Evolutionary conservation across 1,284 basidiomycete genomes (phyloP), one percentile per base, ranked within the genome.

Genomic region (Fomitopsis palustris): DNA sequence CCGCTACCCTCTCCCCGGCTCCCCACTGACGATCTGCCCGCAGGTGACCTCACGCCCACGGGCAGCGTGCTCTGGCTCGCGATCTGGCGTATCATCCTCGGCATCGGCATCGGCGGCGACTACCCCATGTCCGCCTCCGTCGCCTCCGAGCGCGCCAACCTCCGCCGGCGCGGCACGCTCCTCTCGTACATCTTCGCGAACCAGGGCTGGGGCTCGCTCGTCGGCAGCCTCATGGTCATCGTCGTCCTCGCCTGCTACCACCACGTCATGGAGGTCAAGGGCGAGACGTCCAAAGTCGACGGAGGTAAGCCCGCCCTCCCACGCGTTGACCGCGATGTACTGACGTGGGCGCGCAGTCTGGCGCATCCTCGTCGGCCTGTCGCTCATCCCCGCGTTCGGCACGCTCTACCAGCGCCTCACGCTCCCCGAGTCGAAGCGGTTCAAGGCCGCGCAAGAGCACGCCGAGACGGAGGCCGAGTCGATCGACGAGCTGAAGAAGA

Each of bases 71-170:
- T 88, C 62, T 90, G 86, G 69, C 75, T 90, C 10, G 78, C 77
- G 25, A 70, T 84, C 10, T 92, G 83, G 72, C 85, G 90, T 31
- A 88, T 90, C 57, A 69, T 92, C 19, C 83, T 91, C 51, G 89
- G 88, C 0, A 75, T 91, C 19, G 89, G 88, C 35, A 88, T 93
- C 5, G 92, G 92, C 27, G 92, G 90, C 27, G 92, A 94, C 73
- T 93, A 93, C 70, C 91, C 91, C 14, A 88, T 92, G 86, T 85
- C 81, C 7, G 87, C 87, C 2, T 82, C 82, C n/a, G 75, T 89
- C 58, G 82, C 85, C 3, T 81, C 80, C n/a, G 91, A 93, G 67
- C 82, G 88, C 21, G 78, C 90, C 1, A 83, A 83, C 62, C 71
- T 91, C 23, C 78, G 83, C 45, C 88, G 89, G 57, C 82, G 91